These are phyloP conservation scores for Fusarium tricinctum DNA, from an alignment of 2,329 filamentous ascomycete genomes.

Conservation along the genomic window DNA sequence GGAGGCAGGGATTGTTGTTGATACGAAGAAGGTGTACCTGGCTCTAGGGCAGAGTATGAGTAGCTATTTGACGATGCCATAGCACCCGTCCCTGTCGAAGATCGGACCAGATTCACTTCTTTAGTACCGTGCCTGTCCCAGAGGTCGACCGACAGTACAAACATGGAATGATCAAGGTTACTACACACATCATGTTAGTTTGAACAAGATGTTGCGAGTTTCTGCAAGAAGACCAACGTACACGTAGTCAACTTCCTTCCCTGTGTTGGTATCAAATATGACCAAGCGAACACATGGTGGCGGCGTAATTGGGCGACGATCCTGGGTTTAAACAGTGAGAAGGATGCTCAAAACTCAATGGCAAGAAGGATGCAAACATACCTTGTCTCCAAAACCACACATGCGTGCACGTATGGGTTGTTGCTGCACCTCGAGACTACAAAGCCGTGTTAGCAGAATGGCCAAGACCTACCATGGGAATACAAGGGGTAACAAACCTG, in stretches of 20 bases:
- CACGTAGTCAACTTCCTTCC: conserved; percentile 87
- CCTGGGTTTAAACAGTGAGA: conserved; percentile 64
- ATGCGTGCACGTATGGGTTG: conserved; percentile 94
- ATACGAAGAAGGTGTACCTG: conserved; percentile 46
- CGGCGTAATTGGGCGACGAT: conserved; percentile 94
- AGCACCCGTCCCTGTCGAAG: conserved; percentile 76
- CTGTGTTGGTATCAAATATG: conserved; percentile 79
- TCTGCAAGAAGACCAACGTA: conserved; percentile 59
- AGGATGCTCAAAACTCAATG: neutral
- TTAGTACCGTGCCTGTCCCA: conserved; percentile 75
- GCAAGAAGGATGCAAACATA: conserved; percentile 57
- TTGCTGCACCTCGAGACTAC: conserved; percentile 83
- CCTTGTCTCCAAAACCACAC: conserved; percentile 99
- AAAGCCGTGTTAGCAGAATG: conserved; percentile 34
- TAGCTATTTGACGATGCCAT: conserved; percentile 86
- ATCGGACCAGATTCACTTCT: conserved; percentile 76
- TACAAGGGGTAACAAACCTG: conserved; percentile 47
- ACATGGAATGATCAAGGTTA: conserved; percentile 58
- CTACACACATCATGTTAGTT: conserved; percentile 43
- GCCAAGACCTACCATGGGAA: neutral
- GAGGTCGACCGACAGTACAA: conserved; percentile 75
- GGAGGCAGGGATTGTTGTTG: conserved; percentile 56
- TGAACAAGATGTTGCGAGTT: neutral
- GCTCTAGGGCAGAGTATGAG: conserved; percentile 72
- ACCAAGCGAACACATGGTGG: conserved; percentile 91